These are phyloP conservation scores for Salix udensis DNA, from an alignment of 345 rosid genomes.

Conservation along the genomic window DNA sequence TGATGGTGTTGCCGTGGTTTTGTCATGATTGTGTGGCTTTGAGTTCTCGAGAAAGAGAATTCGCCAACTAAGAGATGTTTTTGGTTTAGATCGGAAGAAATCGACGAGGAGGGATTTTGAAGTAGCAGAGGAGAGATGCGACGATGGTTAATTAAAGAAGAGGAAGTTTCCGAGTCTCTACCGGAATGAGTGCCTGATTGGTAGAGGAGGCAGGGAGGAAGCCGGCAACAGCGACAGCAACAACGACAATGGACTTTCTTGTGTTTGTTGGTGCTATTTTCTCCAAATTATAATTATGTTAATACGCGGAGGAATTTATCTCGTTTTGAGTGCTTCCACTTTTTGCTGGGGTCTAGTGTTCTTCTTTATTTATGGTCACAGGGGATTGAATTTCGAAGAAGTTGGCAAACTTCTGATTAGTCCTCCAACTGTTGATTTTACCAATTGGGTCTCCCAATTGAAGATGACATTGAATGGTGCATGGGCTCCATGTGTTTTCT, in stretches of 20 bases:
- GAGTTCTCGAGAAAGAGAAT: not conserved
- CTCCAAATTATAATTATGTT: not conserved
- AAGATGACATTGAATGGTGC: not conserved
- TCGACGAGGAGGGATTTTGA: not conserved
- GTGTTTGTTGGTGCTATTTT: not conserved
- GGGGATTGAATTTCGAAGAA: not conserved
- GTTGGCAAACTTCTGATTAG: not conserved
- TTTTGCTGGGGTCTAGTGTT: not conserved
- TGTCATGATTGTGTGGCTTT: not conserved
- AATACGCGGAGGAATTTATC: not conserved
- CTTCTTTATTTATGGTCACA: not conserved
- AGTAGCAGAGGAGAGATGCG: not conserved
- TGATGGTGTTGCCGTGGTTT: not conserved
- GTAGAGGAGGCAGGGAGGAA: not conserved
- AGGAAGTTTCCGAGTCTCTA: not conserved
- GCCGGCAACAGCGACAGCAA: not conserved
- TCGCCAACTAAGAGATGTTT: not conserved
- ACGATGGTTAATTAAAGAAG: not conserved
- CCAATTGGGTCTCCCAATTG: not conserved
- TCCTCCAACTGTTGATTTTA: not conserved
- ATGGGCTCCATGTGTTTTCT: not conserved
- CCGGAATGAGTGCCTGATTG: not conserved
- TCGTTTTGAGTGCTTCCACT: not conserved
- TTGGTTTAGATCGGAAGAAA: not conserved
- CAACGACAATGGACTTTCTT: not conserved